phyloP scores from a whole-genome alignment of 1,284 basidiomycete species.

The Agroathelia rolfsii region DNA sequence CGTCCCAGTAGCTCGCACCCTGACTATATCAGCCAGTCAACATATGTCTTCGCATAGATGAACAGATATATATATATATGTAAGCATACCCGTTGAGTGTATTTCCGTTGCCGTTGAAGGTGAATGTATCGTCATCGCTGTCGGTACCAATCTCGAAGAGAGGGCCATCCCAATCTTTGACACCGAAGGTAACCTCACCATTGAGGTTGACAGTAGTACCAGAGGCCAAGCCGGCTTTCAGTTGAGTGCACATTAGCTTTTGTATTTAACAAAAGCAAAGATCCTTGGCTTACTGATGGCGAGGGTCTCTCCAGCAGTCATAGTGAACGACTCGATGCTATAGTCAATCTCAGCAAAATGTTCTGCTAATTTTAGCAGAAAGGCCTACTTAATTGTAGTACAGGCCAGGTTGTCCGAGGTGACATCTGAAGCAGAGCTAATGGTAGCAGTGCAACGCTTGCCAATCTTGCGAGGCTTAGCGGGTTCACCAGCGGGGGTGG shows the following conservation, averaged over 20 bases:
- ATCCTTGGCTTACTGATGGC: not conserved
- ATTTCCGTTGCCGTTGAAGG: conserved; percentile 4
- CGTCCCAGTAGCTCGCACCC: no score
- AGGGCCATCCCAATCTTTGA: not conserved
- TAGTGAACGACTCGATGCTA: conserved; percentile 2
- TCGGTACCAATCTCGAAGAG: conserved; percentile 2
- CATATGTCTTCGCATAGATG: no score
- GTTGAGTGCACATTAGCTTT: not conserved
- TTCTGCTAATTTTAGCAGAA: not conserved
- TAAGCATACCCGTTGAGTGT: no score
- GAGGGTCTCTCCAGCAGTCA: conserved; percentile 1
- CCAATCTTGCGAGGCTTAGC: no score
- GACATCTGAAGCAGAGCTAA: no score
- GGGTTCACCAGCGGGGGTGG: no score
- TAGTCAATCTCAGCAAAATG: not conserved
- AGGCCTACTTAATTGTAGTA: conserved; percentile 2
- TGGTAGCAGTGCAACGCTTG: no score
- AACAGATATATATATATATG: no score
- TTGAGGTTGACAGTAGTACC: conserved; percentile 3
- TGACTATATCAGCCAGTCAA: no score
- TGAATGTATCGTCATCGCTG: conserved; percentile 1
- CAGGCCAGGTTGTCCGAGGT: conserved; percentile 2
- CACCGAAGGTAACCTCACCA: conserved; percentile 2
- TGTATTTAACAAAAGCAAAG: not conserved
- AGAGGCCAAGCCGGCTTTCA: conserved; percentile 1